Conservation (phyloP, 2,329 filamentous ascomycete species). For the Venturia nashicola region DNA sequence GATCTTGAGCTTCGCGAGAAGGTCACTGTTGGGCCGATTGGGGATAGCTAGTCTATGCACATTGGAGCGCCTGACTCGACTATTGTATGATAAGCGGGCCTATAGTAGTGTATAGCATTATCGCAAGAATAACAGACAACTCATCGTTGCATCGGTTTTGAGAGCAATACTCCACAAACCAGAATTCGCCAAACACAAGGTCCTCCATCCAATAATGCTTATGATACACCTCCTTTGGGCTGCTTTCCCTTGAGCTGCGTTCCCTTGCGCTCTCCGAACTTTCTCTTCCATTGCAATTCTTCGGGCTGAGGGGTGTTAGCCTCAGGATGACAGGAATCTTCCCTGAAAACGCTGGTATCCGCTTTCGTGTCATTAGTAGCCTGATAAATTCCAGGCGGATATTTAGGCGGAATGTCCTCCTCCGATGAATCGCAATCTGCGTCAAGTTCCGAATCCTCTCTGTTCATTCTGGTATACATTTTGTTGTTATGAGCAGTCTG, state of each 20-base stretch:
- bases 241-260: no score
- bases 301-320: not conserved
- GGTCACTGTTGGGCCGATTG: not conserved
- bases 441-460: not conserved
- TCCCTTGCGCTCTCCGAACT: not conserved
- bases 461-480: no score
- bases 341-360: not conserved
- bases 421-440: not conserved
- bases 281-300: not conserved
- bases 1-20: conserved; percentile 18
- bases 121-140: no score
- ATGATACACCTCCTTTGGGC: not conserved
- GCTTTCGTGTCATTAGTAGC: not conserved
- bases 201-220: not conserved
- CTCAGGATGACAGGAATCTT: not conserved
- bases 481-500: not conserved
- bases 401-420: not conserved
- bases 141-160: not conserved
- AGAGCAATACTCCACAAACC: not conserved
- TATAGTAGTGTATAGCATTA: no score
- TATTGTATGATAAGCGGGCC: no score
- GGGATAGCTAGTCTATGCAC: not conserved
- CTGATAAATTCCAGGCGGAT: not conserved
- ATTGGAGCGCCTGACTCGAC: no score
- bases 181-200: not conserved